phyloP scores from a whole-genome alignment of 2,329 filamentous ascomycete genomes.

The Diaporthe vaccinii region DNA sequence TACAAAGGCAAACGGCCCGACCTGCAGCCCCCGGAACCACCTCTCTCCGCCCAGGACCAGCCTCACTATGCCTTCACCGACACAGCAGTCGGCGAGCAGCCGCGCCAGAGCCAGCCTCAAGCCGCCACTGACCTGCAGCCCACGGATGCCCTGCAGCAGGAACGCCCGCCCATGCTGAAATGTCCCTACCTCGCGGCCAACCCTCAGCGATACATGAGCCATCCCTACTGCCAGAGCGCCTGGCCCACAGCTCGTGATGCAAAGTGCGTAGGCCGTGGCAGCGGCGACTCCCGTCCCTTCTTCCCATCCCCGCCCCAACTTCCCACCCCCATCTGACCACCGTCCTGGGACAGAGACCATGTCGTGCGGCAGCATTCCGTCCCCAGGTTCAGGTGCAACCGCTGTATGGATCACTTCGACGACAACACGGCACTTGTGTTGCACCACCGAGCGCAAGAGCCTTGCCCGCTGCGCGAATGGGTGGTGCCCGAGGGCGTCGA shows the following conservation, averaged over 20 bases:
- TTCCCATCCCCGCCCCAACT: too few relatives aligned
- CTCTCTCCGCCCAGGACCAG: background rate
- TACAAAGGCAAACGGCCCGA: slow-evolving; percentile 40
- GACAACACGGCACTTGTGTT: slow-evolving; percentile 43
- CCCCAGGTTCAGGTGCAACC: slow-evolving; percentile 45
- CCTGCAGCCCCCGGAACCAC: slow-evolving; percentile 27
- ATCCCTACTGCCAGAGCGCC: slow-evolving; percentile 36
- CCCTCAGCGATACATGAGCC: slow-evolving; percentile 31
- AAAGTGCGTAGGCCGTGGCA: slow-evolving; percentile 36
- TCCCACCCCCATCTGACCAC: background rate
- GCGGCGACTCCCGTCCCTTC: background rate
- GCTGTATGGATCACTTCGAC: slow-evolving; percentile 46
- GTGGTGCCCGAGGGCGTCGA: slow-evolving; percentile 61
- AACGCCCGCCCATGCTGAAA: slow-evolving; percentile 17
- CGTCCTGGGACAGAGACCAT: slow-evolving; percentile 46
- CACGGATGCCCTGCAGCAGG: background rate
- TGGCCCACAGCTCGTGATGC: slow-evolving; percentile 38
- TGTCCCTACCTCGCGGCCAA: slow-evolving; percentile 37
- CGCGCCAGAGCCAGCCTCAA: slow-evolving; percentile 4
- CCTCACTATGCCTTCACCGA: background rate
- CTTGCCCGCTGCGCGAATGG: slow-evolving; percentile 60
- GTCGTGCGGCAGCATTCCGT: slow-evolving; percentile 46
- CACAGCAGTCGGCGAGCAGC: slow-evolving; percentile 4
- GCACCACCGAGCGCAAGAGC: slow-evolving; percentile 45
- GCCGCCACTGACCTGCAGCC: background rate